Evolutionary conservation across 2,329 filamentous ascomycete genomes (phyloP), one percentile per base, ranked within the genome.

Genomic region (Cercospora citrullina): DNA sequence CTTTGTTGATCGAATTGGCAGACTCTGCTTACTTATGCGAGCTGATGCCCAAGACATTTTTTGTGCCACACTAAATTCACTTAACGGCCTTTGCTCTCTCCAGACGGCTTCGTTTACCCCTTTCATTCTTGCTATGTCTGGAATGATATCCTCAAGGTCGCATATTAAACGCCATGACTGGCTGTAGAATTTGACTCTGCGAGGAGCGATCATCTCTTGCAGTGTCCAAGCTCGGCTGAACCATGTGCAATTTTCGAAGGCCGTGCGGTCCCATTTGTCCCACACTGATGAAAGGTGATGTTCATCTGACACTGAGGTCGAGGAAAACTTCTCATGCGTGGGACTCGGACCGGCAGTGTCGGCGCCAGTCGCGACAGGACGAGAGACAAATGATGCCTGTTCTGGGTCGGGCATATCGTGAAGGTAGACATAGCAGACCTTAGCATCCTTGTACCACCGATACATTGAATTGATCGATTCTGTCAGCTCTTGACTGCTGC

Each of bases 1-100:
- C 1, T 0, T 16, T 5, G 4, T 12, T 12, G 2, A 16, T 8
- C 5, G 2, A 6, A 14, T 0, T 5, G 45, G n/a, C 9, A 6
- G 3, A 14, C 7, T 16, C 12, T 26, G 48, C 21, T 53, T 4
- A 53, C 48, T 28, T 8, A 10, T 28, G 3, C 48, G 48, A 1
- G 23, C 1, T 28, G 48, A 28, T 14, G 48, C 48, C 48, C 23
- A 53, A 4, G 23, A 53, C 21, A 53, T 53, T 5, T 53, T 53
- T 3, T 53, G 21, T 5, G 48, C 48, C 12, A 53, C 48, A 5
- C 48, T 53, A 9, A 53, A 53, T 2, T 23, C 16, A 28, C 5
- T n/a, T 12, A 53, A 16, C 0, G 21, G 21, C 8, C 23, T 14
- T 6, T 14, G 48, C 23, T 53, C 23, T 5, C 1, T 53, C 48